Evolutionary conservation across 2,329 filamentous ascomycete species (phyloP), one percentile per base, ranked within the genome.

Genomic region (Anthostomella pinea): DNA sequence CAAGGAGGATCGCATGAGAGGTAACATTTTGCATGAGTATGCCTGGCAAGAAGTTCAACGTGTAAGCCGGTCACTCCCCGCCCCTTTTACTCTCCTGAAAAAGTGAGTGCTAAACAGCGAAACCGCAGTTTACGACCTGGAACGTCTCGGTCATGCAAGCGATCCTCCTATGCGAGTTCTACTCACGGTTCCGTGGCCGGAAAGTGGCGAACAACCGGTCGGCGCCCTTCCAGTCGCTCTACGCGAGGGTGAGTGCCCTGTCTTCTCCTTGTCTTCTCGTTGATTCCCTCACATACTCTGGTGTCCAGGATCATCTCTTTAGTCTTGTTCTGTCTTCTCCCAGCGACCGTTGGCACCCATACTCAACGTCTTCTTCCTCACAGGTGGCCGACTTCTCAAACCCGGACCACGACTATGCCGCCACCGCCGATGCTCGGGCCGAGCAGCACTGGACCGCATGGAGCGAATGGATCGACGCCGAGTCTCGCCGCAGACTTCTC

Each of bases 161-260:
- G 14, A 67, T 76, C 49, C 55, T 75, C 46, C 62, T 77, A 14
- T 77, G 72, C 60, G 75, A 78, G 56, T 66, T 72, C 51, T 77
- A 75, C 49, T 60, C 70, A 33, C 68, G 73, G 39, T 78, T 78
- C 56, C 65, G 74, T 41, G 74, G 74, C 52, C 67, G 67, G 47
- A 70, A 69, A 59, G 65, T 67, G 24, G 63, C 65, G 25, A 66
- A 68, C 36, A 62, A 61, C 41, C 60, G 72, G 44, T 77, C 75
- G 46, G 57, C 65, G 43, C 61, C 63, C 48, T 78, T 77, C 57
- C 63, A 65, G 53, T 62, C 62, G 39, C 54, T 78, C 43, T 77
- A 71, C 60, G 64, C 70, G 58, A 73, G 72, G 65, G 73, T 77
- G 60, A 71, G 73, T 70, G 48, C 51, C 44, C 43, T 45, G 41